Conservation (phyloP, 306 rosid species). For the Medicago arabica region DNA sequence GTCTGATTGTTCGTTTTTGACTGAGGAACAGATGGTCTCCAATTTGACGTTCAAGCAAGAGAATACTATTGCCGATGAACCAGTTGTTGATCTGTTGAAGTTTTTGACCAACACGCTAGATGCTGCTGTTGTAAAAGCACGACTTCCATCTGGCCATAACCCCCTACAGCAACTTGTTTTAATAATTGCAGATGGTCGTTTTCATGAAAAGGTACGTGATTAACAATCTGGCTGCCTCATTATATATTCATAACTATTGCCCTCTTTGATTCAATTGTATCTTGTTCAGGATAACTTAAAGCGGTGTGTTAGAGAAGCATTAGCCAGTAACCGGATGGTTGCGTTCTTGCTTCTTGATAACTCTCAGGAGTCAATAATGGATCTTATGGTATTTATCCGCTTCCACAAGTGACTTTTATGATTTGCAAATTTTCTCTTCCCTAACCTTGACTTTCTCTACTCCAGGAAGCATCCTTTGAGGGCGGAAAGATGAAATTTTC, state of each 20-base stretch:
- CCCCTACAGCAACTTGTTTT: slow-evolving; percentile 90
- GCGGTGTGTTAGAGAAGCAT: slow-evolving; percentile 63
- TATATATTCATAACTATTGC: background rate
- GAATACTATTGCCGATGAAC: slow-evolving; percentile 77
- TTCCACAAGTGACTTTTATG: slow-evolving; percentile 11
- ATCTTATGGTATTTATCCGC: slow-evolving; percentile 51
- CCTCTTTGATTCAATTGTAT: background rate
- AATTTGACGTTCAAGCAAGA: slow-evolving; percentile 87
- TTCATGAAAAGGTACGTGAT: slow-evolving; percentile 69
- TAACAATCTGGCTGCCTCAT: background rate
- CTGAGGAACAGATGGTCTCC: slow-evolving; percentile 72
- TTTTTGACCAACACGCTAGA: slow-evolving; percentile 73
- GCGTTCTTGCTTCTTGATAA: slow-evolving; percentile 83
- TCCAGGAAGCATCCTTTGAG: slow-evolving; percentile 68
- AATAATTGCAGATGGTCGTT: slow-evolving; percentile 85
- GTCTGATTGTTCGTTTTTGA: slow-evolving; percentile 40
- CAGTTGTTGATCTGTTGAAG: slow-evolving; percentile 81
- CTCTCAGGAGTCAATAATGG: slow-evolving; percentile 70
- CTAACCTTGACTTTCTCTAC: slow-evolving; percentile 28
- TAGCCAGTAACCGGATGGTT: slow-evolving; percentile 76
- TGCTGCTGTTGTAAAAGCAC: slow-evolving; percentile 68
- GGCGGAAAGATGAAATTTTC: slow-evolving; percentile 51
- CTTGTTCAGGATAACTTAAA: slow-evolving; percentile 63
- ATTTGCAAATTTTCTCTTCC: background rate
- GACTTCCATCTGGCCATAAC: slow-evolving; percentile 86